Evolutionary conservation across 1,139 yeast genomes (phyloP), one percentile per base, ranked within the genome.

Genomic region (Scheffersomyces stambukii): DNA sequence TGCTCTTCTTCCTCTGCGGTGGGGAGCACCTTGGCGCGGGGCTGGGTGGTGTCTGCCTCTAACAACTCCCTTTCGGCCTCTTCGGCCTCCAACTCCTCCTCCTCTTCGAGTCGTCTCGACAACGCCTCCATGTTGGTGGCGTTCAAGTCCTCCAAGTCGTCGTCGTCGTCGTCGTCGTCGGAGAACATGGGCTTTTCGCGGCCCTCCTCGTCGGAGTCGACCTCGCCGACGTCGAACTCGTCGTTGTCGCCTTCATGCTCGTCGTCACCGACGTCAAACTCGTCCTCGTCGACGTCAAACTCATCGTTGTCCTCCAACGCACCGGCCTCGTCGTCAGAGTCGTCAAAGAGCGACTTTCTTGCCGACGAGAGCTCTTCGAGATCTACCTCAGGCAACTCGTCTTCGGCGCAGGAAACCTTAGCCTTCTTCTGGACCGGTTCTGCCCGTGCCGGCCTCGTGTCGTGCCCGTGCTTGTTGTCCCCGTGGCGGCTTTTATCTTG

Each of bases 121-220:
- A 81, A 72, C 6, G 84, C 82, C 60, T 84, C 94, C 85, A 83
- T 81, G 54, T 91, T 91, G 40, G 89, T 78, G 25, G 86, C 89
- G 49, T 85, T 88, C 49, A 91, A 71, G 33, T 72, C 74, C 38
- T 83, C 93, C 50, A 82, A 71, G 39, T 84, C 95, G 22, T 74
- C 83, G 22, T 77, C 86, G 41, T 78, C 91, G 21, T 67, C 77
- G 21, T 75, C 79, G 38, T 75, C 81, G 20, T 89, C 96, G 14
- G 95, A 84, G 51, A 86, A 89, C 81, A 83, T 78, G 24, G 93
- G 91, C 42, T 67, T 77, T 19, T 64, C 83, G 42, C 77, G 66
- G 6, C 46, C 66, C 28, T 70, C 78, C 33, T 70, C 77, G 24
- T 71, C 79, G 2, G 79, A 75, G 40, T 74, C 78, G 28, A 54